Base-by-base conservation (phyloP, 495 filamentous ascomycete species). In the Ascodesmis nigricans region DNA sequence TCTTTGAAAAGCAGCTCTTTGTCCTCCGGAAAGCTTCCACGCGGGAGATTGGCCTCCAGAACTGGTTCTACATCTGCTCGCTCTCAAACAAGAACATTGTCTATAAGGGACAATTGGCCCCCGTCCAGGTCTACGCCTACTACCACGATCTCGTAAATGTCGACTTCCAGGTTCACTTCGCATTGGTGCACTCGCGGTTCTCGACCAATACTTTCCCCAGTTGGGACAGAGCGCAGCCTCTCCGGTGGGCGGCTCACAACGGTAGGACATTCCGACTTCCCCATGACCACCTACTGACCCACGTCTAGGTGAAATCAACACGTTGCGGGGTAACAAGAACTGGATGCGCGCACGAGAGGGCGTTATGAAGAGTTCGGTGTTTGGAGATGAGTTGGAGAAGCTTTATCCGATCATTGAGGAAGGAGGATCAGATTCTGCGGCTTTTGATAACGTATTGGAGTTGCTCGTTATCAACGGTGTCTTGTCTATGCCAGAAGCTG, bases 301-400 rank as follows among this genome's bases (percentile, higher is more conserved):
- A 7, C 17, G 37, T 29, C 14, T 49, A 72, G 62, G 65, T 62
- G 87, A 99, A 58, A 95, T 99, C 45, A 99, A 99, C 55, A 99
- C 87, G 2, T 62, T 99, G 42, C 77, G 87, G 46, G 87, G 87
- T 31, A 99, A 99, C 62, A 99, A 99, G 66, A 99, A 99, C 60
- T 99, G 90, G 87, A 99, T 99, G 87, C 71, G 87, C 38, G 84
- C 87, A 32, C 74, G 87, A 53, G 87, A 99, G 54, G 90, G 87
- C 55, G 76, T 92, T 34, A 77, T 99, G 63, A 75, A 78, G 49
- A 95, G 90, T 4, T 71, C 79, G 26, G 66, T 91, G 35, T 95
- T 99, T 47, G 79, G 78, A 31, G 82, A 91, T 19, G 83, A 92
- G 54, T 73, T 99, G 1, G 80, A 99, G 52, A 58, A 59, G 36